Percentiles rank a stretch among this genome's conserved stretches.
These are phyloP conservation scores for Penicillium glabrum DNA, from an alignment of 2,329 filamentous ascomycete genomes.

Conservation along the genomic window DNA sequence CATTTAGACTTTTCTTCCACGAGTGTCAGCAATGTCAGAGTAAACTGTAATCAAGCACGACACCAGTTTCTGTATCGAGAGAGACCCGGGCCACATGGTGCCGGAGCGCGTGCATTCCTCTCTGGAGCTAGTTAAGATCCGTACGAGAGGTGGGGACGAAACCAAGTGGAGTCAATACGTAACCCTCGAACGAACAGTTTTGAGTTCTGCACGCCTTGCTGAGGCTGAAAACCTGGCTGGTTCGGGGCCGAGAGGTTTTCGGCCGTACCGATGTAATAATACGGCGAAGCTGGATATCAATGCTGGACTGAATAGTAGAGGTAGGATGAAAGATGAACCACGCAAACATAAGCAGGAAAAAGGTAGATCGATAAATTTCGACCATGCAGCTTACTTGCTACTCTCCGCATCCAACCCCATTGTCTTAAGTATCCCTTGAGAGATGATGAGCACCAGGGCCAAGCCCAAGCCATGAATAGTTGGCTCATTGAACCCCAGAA, in stretches of 20 bases:
- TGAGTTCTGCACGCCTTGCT: neutral
- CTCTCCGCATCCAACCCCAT: neutral
- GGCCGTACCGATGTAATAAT: neutral
- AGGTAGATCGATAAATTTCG: neutral
- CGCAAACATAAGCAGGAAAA: neutral
- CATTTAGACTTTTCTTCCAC: neutral
- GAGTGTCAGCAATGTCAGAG: neutral
- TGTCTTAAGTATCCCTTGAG: neutral
- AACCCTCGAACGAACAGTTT: neutral
- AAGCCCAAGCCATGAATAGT: too few relatives aligned
- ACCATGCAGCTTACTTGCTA: neutral
- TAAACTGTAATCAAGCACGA: neutral
- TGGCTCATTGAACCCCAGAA: too few relatives aligned
- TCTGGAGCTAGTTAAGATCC: neutral
- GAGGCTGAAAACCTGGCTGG: neutral
- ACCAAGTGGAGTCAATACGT: neutral
- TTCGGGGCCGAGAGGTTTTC: neutral
- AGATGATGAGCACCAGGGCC: too few relatives aligned
- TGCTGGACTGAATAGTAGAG: neutral
- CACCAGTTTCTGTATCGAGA: conserved; percentile 1
- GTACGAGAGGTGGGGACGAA: neutral
- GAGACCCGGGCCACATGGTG: conserved; percentile 5
- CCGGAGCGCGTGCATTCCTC: neutral
- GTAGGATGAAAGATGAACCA: neutral
- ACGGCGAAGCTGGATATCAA: neutral